Conservation (phyloP, 306 rosid species). For the Benincasa hispida region DNA sequence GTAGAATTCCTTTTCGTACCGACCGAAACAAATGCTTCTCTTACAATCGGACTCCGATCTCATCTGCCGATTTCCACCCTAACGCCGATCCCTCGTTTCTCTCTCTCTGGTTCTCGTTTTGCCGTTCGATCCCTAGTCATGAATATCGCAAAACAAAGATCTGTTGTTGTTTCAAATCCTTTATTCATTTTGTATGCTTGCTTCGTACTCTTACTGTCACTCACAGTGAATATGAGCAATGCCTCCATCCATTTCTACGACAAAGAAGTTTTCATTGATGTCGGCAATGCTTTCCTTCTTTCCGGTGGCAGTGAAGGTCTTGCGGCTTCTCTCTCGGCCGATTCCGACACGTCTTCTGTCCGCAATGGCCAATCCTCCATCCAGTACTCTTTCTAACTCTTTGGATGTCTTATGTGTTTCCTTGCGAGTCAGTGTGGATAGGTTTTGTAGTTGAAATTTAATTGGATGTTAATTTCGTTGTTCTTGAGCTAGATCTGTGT, state of each 20-base stretch:
- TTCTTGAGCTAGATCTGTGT: slow-evolving; percentile 1
- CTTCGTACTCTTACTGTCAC: slow-evolving; percentile 12
- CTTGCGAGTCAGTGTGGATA: not conserved
- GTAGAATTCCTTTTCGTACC: not conserved
- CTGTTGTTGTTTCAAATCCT: not conserved
- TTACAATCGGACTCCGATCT: slow-evolving; percentile 1
- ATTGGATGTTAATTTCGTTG: not conserved
- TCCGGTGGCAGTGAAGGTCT: slow-evolving; percentile 97
- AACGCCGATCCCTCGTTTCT: not conserved
- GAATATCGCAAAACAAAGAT: not conserved
- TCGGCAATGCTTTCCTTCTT: slow-evolving; percentile 81
- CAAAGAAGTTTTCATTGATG: slow-evolving; percentile 45
- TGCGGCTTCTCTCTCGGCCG: slow-evolving; percentile 28
- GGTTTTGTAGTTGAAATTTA: not conserved
- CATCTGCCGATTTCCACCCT: not conserved
- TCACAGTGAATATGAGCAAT: slow-evolving; percentile 12
- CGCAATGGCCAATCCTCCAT: slow-evolving; percentile 45
- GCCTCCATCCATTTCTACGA: slow-evolving; percentile 81
- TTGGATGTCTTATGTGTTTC: not conserved
- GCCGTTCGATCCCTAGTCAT: slow-evolving; percentile 4
- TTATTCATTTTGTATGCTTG: not conserved
- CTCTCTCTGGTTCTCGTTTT: not conserved
- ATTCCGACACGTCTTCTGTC: slow-evolving; percentile 16
- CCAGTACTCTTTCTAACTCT: slow-evolving; percentile 27
- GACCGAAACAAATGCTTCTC: slow-evolving; percentile 6